Conservation (phyloP, 768 basidiomycete genomes). For the Cantharellus cinnabarinus region DNA sequence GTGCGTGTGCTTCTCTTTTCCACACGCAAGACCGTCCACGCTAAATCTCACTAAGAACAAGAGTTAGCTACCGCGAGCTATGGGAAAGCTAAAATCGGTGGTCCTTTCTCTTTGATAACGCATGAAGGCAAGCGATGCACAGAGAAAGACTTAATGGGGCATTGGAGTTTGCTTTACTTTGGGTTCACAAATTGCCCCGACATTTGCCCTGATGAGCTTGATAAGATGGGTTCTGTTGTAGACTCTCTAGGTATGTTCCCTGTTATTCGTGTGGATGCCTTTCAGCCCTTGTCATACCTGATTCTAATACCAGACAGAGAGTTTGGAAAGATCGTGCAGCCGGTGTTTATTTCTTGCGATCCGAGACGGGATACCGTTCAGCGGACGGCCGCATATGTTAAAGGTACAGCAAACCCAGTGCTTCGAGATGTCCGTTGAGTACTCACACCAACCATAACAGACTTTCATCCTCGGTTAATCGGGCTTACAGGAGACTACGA, state of each 20-base stretch:
- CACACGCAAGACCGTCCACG: background rate
- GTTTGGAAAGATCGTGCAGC: constrained; percentile 37
- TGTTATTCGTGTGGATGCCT: background rate
- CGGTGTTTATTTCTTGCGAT: constrained; percentile 91
- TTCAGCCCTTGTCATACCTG: background rate
- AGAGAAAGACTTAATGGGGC: constrained; percentile 64
- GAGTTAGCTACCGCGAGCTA: constrained; percentile 52
- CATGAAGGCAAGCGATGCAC: constrained; percentile 54
- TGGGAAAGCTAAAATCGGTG: constrained; percentile 78
- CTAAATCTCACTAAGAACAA: constrained; percentile 29
- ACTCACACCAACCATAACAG: constrained; percentile 22
- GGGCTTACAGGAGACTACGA: constrained; percentile 80
- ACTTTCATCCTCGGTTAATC: constrained; percentile 81
- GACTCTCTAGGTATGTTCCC: constrained; percentile 40
- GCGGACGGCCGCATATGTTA: constrained; percentile 24
- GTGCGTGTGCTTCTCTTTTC: constrained; percentile 19
- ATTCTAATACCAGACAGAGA: background rate
- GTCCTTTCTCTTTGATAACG: constrained; percentile 61
- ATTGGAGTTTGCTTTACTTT: constrained; percentile 87
- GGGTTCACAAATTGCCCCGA: constrained; percentile 99
- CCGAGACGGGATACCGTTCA: constrained; percentile 66
- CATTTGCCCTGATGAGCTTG: constrained; percentile 93
- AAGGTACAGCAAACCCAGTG: constrained; percentile 15
- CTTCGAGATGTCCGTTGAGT: background rate
- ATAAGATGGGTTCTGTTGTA: constrained; percentile 74